Percentiles rank a stretch among this genome's conserved stretches.
These are phyloP conservation scores for Microcos paniculata DNA, from an alignment of 345 rosid genomes.

Conservation along the genomic window DNA sequence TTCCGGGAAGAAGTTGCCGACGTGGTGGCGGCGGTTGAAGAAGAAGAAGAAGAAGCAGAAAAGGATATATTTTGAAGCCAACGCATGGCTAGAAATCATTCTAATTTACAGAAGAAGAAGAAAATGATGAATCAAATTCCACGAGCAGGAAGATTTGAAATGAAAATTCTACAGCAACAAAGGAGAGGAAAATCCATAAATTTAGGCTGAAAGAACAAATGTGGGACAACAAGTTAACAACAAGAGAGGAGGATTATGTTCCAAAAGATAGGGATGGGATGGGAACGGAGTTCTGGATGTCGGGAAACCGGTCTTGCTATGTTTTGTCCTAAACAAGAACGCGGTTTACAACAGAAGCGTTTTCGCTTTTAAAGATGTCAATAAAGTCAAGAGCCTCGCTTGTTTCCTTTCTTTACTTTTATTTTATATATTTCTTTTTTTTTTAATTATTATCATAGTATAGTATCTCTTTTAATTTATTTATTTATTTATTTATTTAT, in stretches of 20 bases:
- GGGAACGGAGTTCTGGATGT: background rate
- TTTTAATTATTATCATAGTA: background rate
- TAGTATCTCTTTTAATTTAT: background rate
- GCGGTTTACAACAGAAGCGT: background rate
- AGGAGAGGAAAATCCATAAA: background rate
- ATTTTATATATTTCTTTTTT: background rate
- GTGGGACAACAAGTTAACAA: background rate
- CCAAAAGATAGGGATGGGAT: background rate
- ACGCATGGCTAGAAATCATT: conserved; percentile 64
- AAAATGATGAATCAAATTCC: background rate
- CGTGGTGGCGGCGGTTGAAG: conserved; percentile 26
- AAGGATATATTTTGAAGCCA: conserved; percentile 65
- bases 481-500: background rate
- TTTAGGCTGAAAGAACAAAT: background rate
- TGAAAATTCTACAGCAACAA: background rate
- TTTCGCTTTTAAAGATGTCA: background rate
- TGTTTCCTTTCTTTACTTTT: background rate
- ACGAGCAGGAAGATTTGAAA: background rate
- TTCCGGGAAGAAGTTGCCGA: conserved; percentile 25
- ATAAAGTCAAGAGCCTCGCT: background rate
- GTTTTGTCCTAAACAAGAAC: background rate
- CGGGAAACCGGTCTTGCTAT: background rate
- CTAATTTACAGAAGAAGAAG: background rate
- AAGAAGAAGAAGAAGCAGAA: conserved; percentile 42
- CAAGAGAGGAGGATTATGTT: background rate